Evolutionary conservation across 805 yeast genomes (phyloP), one percentile per base, ranked within the genome.

Genomic region (Starmerella bombicola): DNA sequence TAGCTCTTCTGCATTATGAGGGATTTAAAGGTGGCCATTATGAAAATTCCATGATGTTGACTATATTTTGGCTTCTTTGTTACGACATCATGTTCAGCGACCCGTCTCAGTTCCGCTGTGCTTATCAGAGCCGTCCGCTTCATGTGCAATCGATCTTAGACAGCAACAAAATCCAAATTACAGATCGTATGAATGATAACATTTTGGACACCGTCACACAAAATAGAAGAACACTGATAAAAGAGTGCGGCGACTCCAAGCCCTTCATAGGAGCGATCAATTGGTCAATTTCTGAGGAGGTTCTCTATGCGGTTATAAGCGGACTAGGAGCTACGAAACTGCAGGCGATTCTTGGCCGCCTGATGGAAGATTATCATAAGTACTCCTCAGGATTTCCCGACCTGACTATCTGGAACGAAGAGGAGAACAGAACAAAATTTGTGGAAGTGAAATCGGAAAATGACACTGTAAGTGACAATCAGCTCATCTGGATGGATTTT

Each of bases 381-480:
- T 51, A 53, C 32, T 23, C 48, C 5, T 47, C 60, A 1, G 67
- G 67, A 10, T 51, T 58, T 43, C 65, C 66, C 0, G 67, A 62
- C 41, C 43, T 62, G 30, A 58, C 61, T 19, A 41, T 61, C 17
- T 60, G 62, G 61, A 48, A 37, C 23, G n/a, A 30, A 5, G 30
- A 13, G 4, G 15, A 17, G 12, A 15, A 22, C 5, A 30, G 19
- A n/a, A 48, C 56, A 19, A 50, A 50, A 43, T 49, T 58, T 44
- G 57, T 55, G 20, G 63, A 58, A 37, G 66, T 62, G 19, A 62
- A 62, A 37, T 59, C 65, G 2, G 60, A 54, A 23, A 60, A 60
- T 38, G 67, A 62, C 41, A 49, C 55, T 2, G 47, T 62, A 20
- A 59, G 64, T 15, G 64, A 61, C 38, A 55, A 52, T 34, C 67